A percentile compares a stretch with the other conserved stretches of the same genome.
Conservation (phyloP, 148 eudicot genomes). For the Rheum nobile region DNA sequence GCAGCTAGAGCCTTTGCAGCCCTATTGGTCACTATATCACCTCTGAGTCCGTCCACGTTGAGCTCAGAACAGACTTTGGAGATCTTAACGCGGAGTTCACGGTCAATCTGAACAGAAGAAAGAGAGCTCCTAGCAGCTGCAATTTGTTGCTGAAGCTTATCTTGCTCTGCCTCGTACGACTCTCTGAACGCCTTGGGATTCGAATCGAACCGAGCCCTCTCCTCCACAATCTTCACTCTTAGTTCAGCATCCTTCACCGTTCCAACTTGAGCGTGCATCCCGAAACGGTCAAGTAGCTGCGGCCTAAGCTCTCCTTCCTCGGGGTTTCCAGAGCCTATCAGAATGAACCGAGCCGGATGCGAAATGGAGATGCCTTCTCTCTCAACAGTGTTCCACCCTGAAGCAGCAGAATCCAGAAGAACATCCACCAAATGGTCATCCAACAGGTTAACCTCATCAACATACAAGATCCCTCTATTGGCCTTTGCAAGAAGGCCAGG, state of each 20-base stretch:
- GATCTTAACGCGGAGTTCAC: slow-evolving; percentile 75
- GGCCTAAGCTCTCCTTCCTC: slow-evolving; percentile 94
- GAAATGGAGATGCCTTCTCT: slow-evolving; percentile 95
- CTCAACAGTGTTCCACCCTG: slow-evolving; percentile 94
- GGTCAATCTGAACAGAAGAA: slow-evolving; percentile 63
- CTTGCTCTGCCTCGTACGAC: slow-evolving; percentile 60
- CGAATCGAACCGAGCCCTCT: slow-evolving; percentile 65
- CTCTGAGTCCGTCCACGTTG: slow-evolving; percentile 90
- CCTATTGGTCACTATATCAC: slow-evolving; percentile 88
- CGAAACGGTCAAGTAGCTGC: slow-evolving; percentile 81
- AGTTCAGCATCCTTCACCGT: slow-evolving; percentile 90
- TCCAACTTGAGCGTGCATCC: slow-evolving; percentile 97
- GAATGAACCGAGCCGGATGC: slow-evolving; percentile 84
- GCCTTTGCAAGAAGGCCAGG: slow-evolving; percentile 98
- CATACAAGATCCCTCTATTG: slow-evolving; percentile 76
- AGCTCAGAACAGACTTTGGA: slow-evolving; percentile 87
- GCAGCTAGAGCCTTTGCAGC: slow-evolving; percentile 96
- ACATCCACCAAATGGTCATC: slow-evolving; percentile 91
- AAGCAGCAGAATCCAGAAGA: slow-evolving; percentile 91
- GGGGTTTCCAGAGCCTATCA: slow-evolving; percentile 84
- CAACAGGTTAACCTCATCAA: slow-evolving; percentile 82
- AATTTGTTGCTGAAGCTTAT: slow-evolving; percentile 67
- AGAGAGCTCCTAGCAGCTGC: slow-evolving; percentile 46
- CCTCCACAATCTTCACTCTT: slow-evolving; percentile 93
- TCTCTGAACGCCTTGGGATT: slow-evolving; percentile 75